Conservation (phyloP, 2,329 filamentous ascomycete species). For the Epicoccum nigrum region DNA sequence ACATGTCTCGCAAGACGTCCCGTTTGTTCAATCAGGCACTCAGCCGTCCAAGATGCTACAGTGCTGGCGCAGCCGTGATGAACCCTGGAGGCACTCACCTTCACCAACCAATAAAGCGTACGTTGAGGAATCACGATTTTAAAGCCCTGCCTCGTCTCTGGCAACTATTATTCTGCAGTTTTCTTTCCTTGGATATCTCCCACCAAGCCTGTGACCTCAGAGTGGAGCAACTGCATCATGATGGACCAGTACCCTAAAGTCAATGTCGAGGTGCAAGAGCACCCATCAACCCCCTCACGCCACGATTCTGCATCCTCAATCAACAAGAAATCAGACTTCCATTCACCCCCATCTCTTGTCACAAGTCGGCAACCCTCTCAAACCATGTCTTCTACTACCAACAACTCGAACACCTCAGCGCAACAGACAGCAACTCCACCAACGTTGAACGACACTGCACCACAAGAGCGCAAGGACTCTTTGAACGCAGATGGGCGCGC, state of each 20-base stretch:
- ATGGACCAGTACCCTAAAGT: conserved; percentile 36
- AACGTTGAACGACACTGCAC: conserved; percentile 9
- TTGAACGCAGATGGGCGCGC: conserved; percentile 12
- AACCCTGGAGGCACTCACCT: not conserved
- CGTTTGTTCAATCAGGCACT: conserved; percentile 5
- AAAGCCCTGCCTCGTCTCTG: not conserved
- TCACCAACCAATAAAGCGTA: conserved; percentile 7
- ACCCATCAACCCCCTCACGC: conserved; percentile 21
- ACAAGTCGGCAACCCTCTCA: conserved; percentile 15
- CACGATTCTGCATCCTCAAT: conserved; percentile 28
- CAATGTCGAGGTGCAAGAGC: conserved; percentile 28
- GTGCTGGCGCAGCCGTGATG: conserved; percentile 1
- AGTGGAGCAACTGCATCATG: conserved; percentile 14
- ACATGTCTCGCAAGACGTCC: conserved; percentile 9
- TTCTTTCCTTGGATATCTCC: conserved; percentile 4
- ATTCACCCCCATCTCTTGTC: conserved; percentile 10
- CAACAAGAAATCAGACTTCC: conserved; percentile 14
- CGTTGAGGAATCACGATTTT: not conserved
- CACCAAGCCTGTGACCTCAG: conserved; percentile 10
- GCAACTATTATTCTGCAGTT: conserved; percentile 4
- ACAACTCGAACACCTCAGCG: not conserved
- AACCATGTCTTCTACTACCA: conserved; percentile 4
- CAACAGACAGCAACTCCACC: conserved; percentile 10
- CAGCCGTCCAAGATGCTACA: conserved; percentile 3
- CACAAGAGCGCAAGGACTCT: conserved; percentile 17